Evolutionary conservation across 257 asterid species (phyloP), one percentile per base, ranked within the genome.

Genomic region (Dorcoceras hygrometricum): DNA sequence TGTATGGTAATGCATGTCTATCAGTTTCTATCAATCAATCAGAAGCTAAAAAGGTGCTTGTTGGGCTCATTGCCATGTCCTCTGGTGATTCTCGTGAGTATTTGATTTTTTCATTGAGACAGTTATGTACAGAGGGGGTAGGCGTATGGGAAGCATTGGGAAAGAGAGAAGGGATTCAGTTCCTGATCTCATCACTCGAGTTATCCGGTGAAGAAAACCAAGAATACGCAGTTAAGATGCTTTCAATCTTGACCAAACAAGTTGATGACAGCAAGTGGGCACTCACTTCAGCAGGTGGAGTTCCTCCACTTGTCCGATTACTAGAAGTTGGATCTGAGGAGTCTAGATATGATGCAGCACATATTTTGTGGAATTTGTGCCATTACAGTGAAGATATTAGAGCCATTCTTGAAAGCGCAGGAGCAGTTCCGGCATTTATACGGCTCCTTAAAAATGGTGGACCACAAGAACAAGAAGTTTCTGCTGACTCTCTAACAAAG

Each of bases 211-310:
- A 90, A 70, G 87, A 83, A 28, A 86, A 90, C 76, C 97, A 88
- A 83, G 97, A 90, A 76, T 86, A 77, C 31, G 89, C 90, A 36
- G 97, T 85, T 65, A 85, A 78, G 78, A 75, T 90, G 87, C 89
- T 90, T 55, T 83, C 83, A 28, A 88, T 90, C 72, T 87, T 90
- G 65, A 86, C 84, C 8, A 84, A 86, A 78, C 90, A 86, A 76
- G 86, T 79, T 74, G 96, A 88, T 66, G 97, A 90, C 81, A 84
- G 97, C 92, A 90, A 86, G 78, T 90, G 97, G 96, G 97, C 97
- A 59, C 84, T 90, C 73, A 90, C 97, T 50, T 95, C 96, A 22
- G 95, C 97, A 53, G 97, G 97, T 61, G 96, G 97, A 67, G 88
- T 90, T 76, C 97, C 97, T 2, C 96, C 96, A 23, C 96, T 90